Evolutionary conservation across 129 eudicot genomes (phyloP).

Genomic region (Tanacetum coccineum): DNA sequence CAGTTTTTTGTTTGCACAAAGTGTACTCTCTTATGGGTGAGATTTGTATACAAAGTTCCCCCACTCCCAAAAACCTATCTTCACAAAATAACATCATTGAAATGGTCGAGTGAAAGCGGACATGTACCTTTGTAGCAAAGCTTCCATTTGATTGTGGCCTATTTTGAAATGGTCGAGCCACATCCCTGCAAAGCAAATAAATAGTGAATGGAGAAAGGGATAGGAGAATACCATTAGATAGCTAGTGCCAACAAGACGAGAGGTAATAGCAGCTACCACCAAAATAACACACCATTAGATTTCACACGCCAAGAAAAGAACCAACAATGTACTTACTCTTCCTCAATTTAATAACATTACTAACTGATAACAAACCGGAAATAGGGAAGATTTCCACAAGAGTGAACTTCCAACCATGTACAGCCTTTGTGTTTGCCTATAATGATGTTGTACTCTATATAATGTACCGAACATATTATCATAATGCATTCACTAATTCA

Average conservation of each 20-base stretch:
- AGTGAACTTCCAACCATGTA: neutral
- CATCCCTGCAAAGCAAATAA: constrained; percentile 56
- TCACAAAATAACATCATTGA: too few species aligned
- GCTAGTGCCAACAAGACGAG: too few species aligned
- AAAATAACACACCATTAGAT: constrained; percentile 15
- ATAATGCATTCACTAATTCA: too few species aligned
- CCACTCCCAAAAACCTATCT: too few species aligned
- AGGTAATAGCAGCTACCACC: constrained; percentile 13
- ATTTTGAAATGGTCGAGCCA: constrained; percentile 36
- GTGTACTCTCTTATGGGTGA: too few species aligned
- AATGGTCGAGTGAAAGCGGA: neutral
- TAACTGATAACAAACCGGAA: constrained; percentile 34
- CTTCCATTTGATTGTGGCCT: constrained; percentile 38
- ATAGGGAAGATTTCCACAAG: neutral
- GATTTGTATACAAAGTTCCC: too few species aligned
- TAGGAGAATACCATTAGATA: neutral
- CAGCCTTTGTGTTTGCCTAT: constrained; percentile 5
- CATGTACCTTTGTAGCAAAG: constrained; percentile 52
- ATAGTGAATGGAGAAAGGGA: constrained; percentile 13
- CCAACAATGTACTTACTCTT: constrained; percentile 22
- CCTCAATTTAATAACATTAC: constrained; percentile 14
- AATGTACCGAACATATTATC: too few species aligned
- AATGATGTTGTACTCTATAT: too few species aligned
- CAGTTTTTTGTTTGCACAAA: too few species aligned
- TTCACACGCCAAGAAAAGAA: constrained; percentile 5